phyloP scores from a whole-genome alignment of 345 rosid genomes.

The Hevea brasiliensis region DNA sequence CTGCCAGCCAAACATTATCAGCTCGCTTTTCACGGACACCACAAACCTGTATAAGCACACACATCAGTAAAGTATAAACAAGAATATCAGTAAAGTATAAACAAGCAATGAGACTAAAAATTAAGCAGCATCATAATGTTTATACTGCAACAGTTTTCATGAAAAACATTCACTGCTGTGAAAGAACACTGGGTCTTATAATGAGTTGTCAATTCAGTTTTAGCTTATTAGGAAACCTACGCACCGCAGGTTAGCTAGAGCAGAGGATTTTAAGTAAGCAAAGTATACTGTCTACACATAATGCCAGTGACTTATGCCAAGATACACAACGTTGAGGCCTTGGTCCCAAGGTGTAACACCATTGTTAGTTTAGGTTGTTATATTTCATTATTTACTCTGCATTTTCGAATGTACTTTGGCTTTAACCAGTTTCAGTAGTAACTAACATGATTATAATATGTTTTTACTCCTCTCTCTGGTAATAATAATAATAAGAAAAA shows the following conservation, averaged over 20 bases:
- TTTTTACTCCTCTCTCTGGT: no score
- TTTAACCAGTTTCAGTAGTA: no score
- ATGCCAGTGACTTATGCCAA: neutral
- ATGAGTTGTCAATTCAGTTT: neutral
- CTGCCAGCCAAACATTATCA: slow-evolving; percentile 91
- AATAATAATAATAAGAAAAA: no score
- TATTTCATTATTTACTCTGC: no score
- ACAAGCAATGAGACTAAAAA: no score
- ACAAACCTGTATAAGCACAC: slow-evolving; percentile 57
- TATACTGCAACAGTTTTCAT: neutral
- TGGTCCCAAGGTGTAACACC: no score
- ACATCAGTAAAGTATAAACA: slow-evolving; percentile 11
- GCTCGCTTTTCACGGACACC: slow-evolving; percentile 80
- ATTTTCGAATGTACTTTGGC: no score
- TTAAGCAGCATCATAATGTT: neutral
- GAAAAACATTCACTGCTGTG: neutral
- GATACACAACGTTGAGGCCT: no score
- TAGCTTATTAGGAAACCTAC: neutral
- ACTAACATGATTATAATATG: no score
- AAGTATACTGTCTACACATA: neutral
- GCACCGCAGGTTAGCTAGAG: neutral
- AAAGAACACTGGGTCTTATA: no score
- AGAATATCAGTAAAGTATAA: no score
- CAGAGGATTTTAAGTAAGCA: neutral
- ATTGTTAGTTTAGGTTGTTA: no score